Evolutionary conservation across 2,329 filamentous ascomycete species (phyloP), one percentile per base, ranked within the genome.

Genomic region (Trichoderma citrinoviride): DNA sequence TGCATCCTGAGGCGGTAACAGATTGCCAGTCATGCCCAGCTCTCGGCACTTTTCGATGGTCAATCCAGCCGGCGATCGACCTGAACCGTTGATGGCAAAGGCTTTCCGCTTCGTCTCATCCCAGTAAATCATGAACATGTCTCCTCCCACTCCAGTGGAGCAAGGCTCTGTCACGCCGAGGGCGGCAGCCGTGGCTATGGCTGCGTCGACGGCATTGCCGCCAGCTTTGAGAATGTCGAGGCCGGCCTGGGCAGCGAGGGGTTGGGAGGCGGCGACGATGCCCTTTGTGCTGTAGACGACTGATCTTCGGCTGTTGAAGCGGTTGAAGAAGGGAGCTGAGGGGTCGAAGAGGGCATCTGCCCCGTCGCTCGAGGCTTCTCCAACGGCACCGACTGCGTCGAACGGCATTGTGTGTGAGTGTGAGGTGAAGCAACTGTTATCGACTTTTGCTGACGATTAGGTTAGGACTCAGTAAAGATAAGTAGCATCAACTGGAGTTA

Each of bases 221-320:
- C 61, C 61, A 0, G 46, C 54, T n/a, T 64, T 64, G 5, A 64
- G 23, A n/a, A 64, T 64, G n/a, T 60, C 54, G 7, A 50, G 54
- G 7, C 61, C 61, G 17, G 61, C 61, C 43, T 64, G 53, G 3
- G 44, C 54, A 19, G 61, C 61, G 52, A 64, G 61, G 21, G 61
- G 61, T 23, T 64, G 61, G 2, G 53, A 50, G 8, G 53, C 43
- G 1, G 61, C 61, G 6, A 64, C 61, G 8, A 64, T 64, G 17
- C 61, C 61, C 15, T 47, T 60, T 19, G 61, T 64, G 33, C 53
- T 58, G 15, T 64, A 60, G 29, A 64, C 61, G 50, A 60, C 61
- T 21, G 53, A 58, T 27, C 61, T 60, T 6, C 61, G 61, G 6
- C 53, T 58, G 6, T 25, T 37, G 46, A 58, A 58, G 8, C 61